phyloP scores from a whole-genome alignment of 2,329 filamentous ascomycete species.

The Coniosporium tulheliwenetii region DNA sequence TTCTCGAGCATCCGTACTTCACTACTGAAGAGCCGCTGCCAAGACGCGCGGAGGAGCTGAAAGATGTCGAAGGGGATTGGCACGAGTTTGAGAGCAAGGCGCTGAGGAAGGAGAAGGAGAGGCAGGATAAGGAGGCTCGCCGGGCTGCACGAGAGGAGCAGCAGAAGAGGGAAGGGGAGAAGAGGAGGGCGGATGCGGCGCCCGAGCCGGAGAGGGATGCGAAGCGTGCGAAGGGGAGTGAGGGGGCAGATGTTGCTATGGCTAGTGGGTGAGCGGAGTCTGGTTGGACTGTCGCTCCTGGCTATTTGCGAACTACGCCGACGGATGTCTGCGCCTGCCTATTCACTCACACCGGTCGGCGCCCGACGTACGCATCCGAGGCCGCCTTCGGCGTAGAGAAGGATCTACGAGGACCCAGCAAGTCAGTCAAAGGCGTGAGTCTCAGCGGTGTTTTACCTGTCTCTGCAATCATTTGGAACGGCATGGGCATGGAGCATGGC shows the following conservation, averaged over 20 bases:
- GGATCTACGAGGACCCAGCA: too few species aligned
- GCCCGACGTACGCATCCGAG: too few species aligned
- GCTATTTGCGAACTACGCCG: too few species aligned
- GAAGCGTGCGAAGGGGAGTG: conserved; percentile 16
- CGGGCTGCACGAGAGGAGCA: conserved; percentile 26
- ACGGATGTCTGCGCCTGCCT: too few species aligned
- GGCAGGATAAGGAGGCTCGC: conserved; percentile 41
- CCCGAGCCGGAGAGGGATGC: conserved; percentile 1
- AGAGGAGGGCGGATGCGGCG: conserved; percentile 23
- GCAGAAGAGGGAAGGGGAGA: conserved; percentile 24
- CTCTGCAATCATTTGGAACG: too few species aligned
- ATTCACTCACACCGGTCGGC: too few species aligned
- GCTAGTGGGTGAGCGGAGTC: too few species aligned
- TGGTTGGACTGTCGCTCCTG: too few species aligned
- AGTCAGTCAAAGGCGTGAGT: too few species aligned
- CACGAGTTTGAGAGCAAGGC: conserved; percentile 98
- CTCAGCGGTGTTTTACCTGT: too few species aligned
- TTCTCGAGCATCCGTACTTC: conserved; percentile 82
- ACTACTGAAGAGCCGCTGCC: conserved; percentile 62
- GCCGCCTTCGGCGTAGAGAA: too few species aligned
- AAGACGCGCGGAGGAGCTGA: conserved; percentile 68
- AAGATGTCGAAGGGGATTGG: conserved; percentile 81
- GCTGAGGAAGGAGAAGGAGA: conserved; percentile 75
- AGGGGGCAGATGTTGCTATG: conserved; percentile 1
- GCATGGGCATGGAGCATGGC: too few species aligned